Evolutionary conservation across 2,329 filamentous ascomycete species (phyloP).

Genomic region (Immersiporthe knoxdaviesiana): DNA sequence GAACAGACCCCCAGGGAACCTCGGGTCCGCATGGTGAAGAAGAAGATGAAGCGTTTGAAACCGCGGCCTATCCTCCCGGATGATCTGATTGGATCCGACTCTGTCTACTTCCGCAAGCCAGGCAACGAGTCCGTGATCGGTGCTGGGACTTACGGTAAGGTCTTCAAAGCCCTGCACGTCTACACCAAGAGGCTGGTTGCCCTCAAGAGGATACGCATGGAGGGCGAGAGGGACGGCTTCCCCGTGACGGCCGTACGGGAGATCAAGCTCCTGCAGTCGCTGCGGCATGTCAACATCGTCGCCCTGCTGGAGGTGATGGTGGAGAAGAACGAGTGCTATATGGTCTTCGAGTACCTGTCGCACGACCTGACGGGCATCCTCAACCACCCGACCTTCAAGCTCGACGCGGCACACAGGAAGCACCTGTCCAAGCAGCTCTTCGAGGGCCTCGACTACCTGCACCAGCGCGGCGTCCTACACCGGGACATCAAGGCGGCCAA

Average conservation of each 20-base stretch:
- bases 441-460: slow-evolving; percentile 89
- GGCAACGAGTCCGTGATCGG: slow-evolving; percentile 98
- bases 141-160: slow-evolving; percentile 93
- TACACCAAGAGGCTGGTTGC: slow-evolving; percentile 84
- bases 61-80: slow-evolving; percentile 69
- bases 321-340: slow-evolving; percentile 97
- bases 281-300: slow-evolving; percentile 82
- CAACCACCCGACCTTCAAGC: slow-evolving; percentile 89
- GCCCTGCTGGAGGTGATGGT: slow-evolving; percentile 93
- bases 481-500: slow-evolving; percentile 99
- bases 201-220: slow-evolving; percentile 90
- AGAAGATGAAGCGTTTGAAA: slow-evolving; percentile 71
- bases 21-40: slow-evolving; percentile 66
- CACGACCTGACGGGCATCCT: slow-evolving; percentile 94
- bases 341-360: slow-evolving; percentile 98
- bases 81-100: slow-evolving; percentile 78
- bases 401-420: slow-evolving; percentile 87
- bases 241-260: slow-evolving; percentile 89
- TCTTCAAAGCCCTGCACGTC: slow-evolving; percentile 93
- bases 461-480: slow-evolving; percentile 90
- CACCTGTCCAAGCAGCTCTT: slow-evolving; percentile 92
- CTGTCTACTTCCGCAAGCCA: slow-evolving; percentile 91
- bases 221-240: slow-evolving; percentile 87
- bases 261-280: slow-evolving; percentile 87
- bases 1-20: slow-evolving; percentile 42